Evolutionary conservation across 2,329 filamentous ascomycete genomes (phyloP).

Genomic region (Sporothrix curviconia): DNA sequence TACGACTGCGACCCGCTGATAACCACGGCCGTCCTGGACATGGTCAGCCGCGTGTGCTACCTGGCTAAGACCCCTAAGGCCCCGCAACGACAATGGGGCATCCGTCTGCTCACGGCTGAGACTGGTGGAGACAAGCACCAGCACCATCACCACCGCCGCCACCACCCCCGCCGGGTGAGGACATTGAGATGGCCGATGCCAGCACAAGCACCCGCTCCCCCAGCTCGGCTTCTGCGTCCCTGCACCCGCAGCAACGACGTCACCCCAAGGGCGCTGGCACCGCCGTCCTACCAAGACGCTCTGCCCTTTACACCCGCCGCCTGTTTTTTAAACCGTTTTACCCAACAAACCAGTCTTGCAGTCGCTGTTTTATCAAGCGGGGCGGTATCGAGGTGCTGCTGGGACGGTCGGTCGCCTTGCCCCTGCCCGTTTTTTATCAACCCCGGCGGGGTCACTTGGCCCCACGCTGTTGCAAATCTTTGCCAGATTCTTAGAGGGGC

Average conservation of each 20-base stretch:
- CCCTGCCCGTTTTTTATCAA: conserved; percentile 69
- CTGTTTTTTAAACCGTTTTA: conserved; percentile 68
- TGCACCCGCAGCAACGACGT: background rate
- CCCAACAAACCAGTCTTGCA: conserved; percentile 69
- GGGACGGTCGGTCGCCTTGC: conserved; percentile 74
- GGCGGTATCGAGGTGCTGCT: conserved; percentile 79
- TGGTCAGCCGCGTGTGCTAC: conserved; percentile 75
- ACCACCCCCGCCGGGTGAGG: conserved; percentile 34
- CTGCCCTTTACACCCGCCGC: conserved; percentile 68
- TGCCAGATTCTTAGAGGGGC: conserved; percentile 73
- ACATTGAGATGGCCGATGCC: conserved; percentile 62
- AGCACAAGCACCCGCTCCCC: background rate
- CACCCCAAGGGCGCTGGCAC: no score
- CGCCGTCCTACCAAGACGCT: conserved; percentile 34
- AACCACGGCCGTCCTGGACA: conserved; percentile 76
- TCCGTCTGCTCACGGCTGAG: conserved; percentile 64
- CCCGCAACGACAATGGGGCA: conserved; percentile 66
- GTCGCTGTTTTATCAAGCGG: conserved; percentile 63
- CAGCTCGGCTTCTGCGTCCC: background rate
- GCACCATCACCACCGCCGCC: background rate
- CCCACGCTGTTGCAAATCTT: conserved; percentile 68
- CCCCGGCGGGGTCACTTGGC: conserved; percentile 58
- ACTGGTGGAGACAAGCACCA: background rate
- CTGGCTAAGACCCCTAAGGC: conserved; percentile 66
- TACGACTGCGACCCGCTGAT: conserved; percentile 72